Percentiles rank a stretch among this genome's conserved stretches.
Conservation (phyloP, 176 grass and related monocot species). For the Panicum miliaceum region DNA sequence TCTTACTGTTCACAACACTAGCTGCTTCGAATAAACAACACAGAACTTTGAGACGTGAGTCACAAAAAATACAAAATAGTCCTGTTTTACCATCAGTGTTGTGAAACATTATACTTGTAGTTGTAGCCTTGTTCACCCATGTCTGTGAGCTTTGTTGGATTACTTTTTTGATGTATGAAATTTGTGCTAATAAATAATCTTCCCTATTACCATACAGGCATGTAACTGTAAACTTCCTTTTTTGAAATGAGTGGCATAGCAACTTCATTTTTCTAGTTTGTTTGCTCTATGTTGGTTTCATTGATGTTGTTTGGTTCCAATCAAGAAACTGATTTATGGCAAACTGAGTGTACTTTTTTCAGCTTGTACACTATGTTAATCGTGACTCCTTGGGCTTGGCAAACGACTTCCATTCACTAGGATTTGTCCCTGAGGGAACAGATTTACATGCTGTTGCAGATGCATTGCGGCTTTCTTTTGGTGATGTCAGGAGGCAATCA, state of each 20-base stretch:
- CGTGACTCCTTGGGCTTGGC: slow-evolving; percentile 83
- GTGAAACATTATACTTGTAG: not conserved
- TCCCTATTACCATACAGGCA: slow-evolving; percentile 23
- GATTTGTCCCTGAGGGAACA: slow-evolving; percentile 93
- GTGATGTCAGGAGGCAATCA: slow-evolving; percentile 68
- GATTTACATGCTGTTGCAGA: slow-evolving; percentile 75
- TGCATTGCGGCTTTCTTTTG: slow-evolving; percentile 69
- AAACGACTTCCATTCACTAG: slow-evolving; percentile 93
- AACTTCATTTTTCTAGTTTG: slow-evolving; percentile 17
- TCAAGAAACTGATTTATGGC: slow-evolving; percentile 4
- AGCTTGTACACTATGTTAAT: slow-evolving; percentile 98
- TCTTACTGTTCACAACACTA: not conserved
- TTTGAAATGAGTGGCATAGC: not conserved
- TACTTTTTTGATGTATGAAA: not conserved
- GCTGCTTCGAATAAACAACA: not conserved
- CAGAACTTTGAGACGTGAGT: not conserved
- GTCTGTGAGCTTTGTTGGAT: not conserved
- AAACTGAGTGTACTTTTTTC: slow-evolving; percentile 46
- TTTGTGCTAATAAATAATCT: slow-evolving; percentile 3
- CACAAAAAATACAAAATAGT: not conserved
- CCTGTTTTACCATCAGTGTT: not conserved
- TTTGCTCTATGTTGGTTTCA: slow-evolving; percentile 28
- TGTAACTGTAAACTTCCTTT: not conserved
- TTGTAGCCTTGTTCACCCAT: not conserved
- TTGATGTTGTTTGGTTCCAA: slow-evolving; percentile 8